Base-by-base conservation (phyloP, 495 filamentous ascomycete genomes). In the Penicillium antarcticum region DNA sequence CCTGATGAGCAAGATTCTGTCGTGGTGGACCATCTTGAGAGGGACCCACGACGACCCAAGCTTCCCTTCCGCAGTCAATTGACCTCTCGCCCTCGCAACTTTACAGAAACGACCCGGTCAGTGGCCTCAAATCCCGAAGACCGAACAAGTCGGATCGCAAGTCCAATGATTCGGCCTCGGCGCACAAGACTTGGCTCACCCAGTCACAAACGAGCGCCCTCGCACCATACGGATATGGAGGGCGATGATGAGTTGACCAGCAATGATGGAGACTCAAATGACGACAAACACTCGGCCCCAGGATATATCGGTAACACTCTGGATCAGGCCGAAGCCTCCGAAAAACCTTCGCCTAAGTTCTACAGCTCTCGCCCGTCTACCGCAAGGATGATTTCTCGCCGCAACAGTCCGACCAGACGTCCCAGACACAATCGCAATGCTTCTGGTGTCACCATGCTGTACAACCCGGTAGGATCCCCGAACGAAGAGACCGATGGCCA, bases 171-270 rank as follows among this genome's bases (percentile, higher is more conserved):
- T 4, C 32, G 56, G 17, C 52, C 61, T 45, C 62, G 68, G 55
- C 42, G 65, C 44, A 52, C 61, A 21, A 53, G 60, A 32, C 42
- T 51, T n/a, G n/a, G 49, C 6, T 59, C 68, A 2, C 60, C 62
- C 1, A 53, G 41, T 0, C 65, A 62, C 39, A 57, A 41, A 33
- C 65, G 75, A 12, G 72, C 76, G 42, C 53, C 71, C 11, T 78
- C 75, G 0, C 75, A 74, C 36, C 75, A 88, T 55, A 88, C 85
- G 2, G 89, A 90, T 56, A 90, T 80, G 31, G 90, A 96, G 67
- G 91, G 88, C 3, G 91, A 96, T 56, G 90, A 95, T 56, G 91
- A 95, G 66, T 76, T 89, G n/a, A 79, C 89, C n/a, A 91, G 88
- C 0, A 87, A 87, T 35, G 86, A 85, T 36, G 82, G 85, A 32